Percentiles rank a stretch among this genome's conserved stretches.
Conservation (phyloP, 768 basidiomycete genomes). For the Polyporus arcularius region DNA sequence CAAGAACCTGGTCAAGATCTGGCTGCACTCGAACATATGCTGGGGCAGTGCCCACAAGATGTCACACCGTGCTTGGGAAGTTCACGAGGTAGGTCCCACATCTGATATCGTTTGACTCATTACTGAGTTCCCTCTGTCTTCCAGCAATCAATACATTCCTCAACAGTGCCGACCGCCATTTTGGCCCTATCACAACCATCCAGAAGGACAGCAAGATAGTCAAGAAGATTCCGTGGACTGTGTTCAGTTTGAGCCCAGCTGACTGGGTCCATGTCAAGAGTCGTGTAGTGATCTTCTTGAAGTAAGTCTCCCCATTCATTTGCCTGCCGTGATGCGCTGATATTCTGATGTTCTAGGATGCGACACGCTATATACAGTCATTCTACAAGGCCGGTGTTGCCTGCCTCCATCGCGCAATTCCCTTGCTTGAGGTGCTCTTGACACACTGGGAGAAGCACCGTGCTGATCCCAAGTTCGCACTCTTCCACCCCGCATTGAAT, state of each 20-base stretch:
- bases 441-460: constrained; percentile 31
- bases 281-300: constrained; percentile 17
- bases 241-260: constrained; percentile 19
- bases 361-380: constrained; percentile 27
- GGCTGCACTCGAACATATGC: not conserved
- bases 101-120: not conserved
- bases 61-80: not conserved
- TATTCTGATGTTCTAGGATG: constrained; percentile 20
- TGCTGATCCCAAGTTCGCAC: not conserved
- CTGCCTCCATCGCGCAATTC: constrained; percentile 31
- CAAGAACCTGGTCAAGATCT: not conserved
- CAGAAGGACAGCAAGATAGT: not conserved
- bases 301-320: too few relatives aligned
- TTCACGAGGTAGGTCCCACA: not conserved
- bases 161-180: constrained; percentile 29
- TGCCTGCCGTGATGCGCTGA: too few relatives aligned
- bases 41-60: not conserved
- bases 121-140: not conserved
- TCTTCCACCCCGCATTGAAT: constrained; percentile 25
- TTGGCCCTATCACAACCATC: constrained; percentile 31
- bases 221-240: constrained; percentile 33
- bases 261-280: constrained; percentile 28
- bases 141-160: constrained; percentile 20
- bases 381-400: constrained; percentile 27
- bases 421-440: constrained; percentile 30